Percentiles rank a stretch among this genome's conserved stretches.
phyloP scores from a whole-genome alignment of 257 asterid genomes.

The Solanum corneliomulleri region DNA sequence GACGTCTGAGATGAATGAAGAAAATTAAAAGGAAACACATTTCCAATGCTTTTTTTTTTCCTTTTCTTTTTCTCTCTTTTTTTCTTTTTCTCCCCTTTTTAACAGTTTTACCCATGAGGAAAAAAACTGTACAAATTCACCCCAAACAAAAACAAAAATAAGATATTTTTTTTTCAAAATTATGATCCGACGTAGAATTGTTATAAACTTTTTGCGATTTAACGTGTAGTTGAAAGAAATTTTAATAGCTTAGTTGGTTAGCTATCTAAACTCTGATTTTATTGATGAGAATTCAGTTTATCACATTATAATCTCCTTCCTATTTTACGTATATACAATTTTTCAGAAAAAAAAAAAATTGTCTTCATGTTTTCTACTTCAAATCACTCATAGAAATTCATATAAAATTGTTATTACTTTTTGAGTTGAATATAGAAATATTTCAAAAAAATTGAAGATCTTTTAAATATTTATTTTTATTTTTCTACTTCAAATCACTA shows the following conservation, averaged over 20 bases:
- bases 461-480: too few species aligned
- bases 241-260: too few species aligned
- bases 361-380: too few species aligned
- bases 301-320: neutral
- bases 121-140: neutral
- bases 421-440: too few species aligned
- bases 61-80: neutral
- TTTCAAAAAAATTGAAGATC: too few species aligned
- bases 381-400: neutral
- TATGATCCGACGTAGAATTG: neutral
- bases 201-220: too few species aligned
- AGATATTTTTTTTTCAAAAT: neutral
- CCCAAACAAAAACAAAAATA: neutral
- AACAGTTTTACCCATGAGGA: neutral
- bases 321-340: too few species aligned
- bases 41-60: neutral
- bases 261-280: accelerated
- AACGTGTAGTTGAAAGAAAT: neutral
- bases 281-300: neutral
- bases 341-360: too few species aligned
- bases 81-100: neutral
- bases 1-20: neutral
- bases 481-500: neutral
- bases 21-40: neutral
- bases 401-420: too few species aligned